Percentiles rank a stretch among this genome's conserved stretches.
Evolutionary conservation across 108 stramenopile species (phyloP).

Genomic region (Pelagomonas calceolata): DNA sequence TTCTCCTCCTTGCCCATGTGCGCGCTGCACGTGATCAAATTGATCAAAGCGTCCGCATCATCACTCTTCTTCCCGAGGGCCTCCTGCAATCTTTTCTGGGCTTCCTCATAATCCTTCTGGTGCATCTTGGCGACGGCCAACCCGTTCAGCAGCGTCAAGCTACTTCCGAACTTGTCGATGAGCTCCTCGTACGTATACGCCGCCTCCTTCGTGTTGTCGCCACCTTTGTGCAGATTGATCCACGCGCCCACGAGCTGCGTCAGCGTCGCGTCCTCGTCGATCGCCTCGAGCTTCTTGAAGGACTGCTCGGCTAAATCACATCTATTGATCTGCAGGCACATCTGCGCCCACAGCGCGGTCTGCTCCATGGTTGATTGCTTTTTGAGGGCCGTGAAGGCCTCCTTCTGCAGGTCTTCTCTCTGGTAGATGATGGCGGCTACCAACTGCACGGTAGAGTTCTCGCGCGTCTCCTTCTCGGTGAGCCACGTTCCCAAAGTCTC

Average conservation of each 20-base stretch:
- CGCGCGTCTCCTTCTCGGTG: constrained; percentile 20
- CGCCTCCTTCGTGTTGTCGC: constrained; percentile 66
- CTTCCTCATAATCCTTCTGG: constrained; percentile 65
- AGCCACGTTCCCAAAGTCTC: constrained; percentile 37
- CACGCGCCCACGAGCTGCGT: constrained; percentile 76
- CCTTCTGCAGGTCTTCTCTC: constrained; percentile 62
- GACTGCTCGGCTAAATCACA: constrained; percentile 70
- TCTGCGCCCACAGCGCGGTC: constrained; percentile 60
- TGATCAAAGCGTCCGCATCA: constrained; percentile 76
- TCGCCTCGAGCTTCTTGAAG: constrained; percentile 52
- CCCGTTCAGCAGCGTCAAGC: constrained; percentile 71
- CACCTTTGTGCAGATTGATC: constrained; percentile 65
- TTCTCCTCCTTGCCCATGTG: constrained; percentile 59
- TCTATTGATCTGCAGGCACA: constrained; percentile 85
- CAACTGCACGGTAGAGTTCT: constrained; percentile 63
- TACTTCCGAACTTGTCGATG: constrained; percentile 86
- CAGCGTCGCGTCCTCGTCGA: constrained; percentile 89
- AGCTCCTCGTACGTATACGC: constrained; percentile 69
- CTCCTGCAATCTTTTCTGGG: constrained; percentile 64
- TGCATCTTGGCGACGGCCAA: constrained; percentile 77
- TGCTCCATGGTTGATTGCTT: constrained; percentile 77
- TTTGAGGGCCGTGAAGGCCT: constrained; percentile 79
- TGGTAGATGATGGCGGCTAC: constrained; percentile 71
- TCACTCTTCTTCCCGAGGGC: constrained; percentile 46
- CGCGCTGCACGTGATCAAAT: constrained; percentile 69